Conservation (phyloP, 1,139 yeast species). For the Pichia sp. region DNA sequence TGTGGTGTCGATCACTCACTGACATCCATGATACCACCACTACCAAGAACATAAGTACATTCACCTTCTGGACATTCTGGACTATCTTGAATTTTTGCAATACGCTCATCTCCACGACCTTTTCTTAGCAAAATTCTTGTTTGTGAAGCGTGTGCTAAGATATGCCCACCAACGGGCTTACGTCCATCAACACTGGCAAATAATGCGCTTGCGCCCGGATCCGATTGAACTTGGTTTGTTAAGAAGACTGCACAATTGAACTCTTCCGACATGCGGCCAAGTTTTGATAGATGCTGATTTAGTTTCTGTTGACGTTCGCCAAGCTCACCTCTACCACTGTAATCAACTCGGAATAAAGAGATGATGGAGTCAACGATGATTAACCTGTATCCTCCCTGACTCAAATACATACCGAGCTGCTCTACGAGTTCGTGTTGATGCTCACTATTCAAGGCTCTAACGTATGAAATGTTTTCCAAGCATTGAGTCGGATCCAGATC, state of each 20-base stretch:
- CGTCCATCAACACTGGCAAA: slow-evolving; percentile 62
- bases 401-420: slow-evolving; percentile 40
- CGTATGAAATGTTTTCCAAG: slow-evolving; percentile 38
- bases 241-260: slow-evolving; percentile 52
- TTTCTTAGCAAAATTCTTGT: slow-evolving; percentile 50
- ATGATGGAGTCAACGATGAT: slow-evolving; percentile 49
- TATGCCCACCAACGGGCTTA: slow-evolving; percentile 62
- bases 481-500: slow-evolving; percentile 48
- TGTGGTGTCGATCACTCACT: slow-evolving; percentile 4
- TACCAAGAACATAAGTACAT: slow-evolving; percentile 46
- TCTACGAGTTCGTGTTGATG: slow-evolving; percentile 55
- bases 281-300: slow-evolving; percentile 46
- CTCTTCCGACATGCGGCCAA: slow-evolving; percentile 51
- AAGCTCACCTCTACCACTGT: slow-evolving; percentile 53
- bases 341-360: slow-evolving; percentile 58
- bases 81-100: slow-evolving; percentile 54
- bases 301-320: slow-evolving; percentile 55
- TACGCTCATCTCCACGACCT: slow-evolving; percentile 61
- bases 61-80: slow-evolving; percentile 59
- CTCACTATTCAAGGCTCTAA: slow-evolving; percentile 50
- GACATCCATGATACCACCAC: slow-evolving; percentile 33
- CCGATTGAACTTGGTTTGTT: slow-evolving; percentile 62
- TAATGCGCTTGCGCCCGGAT: slow-evolving; percentile 59
- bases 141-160: slow-evolving; percentile 58
- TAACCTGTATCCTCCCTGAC: slow-evolving; percentile 34